Evolutionary conservation across 768 basidiomycete species (phyloP), one percentile per base, ranked within the genome.

Genomic region (Boletus coccyginus): DNA sequence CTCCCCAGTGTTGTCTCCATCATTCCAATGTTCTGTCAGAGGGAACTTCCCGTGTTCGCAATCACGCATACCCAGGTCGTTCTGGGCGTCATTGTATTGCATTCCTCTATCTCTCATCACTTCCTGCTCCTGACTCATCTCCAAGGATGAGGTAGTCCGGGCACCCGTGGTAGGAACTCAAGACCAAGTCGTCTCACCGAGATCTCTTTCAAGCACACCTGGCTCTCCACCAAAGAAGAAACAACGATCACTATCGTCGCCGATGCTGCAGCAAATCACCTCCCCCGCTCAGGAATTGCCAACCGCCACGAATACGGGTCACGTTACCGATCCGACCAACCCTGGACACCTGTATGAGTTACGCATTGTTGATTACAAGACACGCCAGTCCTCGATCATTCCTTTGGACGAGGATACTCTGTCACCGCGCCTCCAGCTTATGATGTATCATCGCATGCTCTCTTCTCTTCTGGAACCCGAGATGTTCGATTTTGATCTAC

Each of bases 21-120:
- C 39, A 7, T 40, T 38, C 39, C 38, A 41, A 39, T 33, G 3
- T 27, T 13, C 35, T 19, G 14, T 10, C 54, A 92, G 87, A 84
- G 93, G 9, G 94, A 96, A 71, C 77, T 94, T 50, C 91, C 90
- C 5, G 86, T 95, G 3, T 90, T 94, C 59, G 89, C 90, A 0
- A 77, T 91, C 53, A 69, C 92, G 5, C 78, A 88, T 27, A 81
- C 73, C 27, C 75, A 85, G 52, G 73, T 88, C 21, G 78, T 95
- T 16, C 67, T 83, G 27, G 94, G 94, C 1, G 75, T 92, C 33
- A 89, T 95, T 41, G 94, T 90, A 67, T 39, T 56, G 79, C 58
- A 2, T 19, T 44, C 35, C 35, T 40, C 16, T 41, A 8, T 21
- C 1, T 32, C 10, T 6, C 24, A 24, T 10, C 24, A 3, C 12